Conservation (phyloP, 768 basidiomycete species). For the Rhodotorula diobovata region DNA sequence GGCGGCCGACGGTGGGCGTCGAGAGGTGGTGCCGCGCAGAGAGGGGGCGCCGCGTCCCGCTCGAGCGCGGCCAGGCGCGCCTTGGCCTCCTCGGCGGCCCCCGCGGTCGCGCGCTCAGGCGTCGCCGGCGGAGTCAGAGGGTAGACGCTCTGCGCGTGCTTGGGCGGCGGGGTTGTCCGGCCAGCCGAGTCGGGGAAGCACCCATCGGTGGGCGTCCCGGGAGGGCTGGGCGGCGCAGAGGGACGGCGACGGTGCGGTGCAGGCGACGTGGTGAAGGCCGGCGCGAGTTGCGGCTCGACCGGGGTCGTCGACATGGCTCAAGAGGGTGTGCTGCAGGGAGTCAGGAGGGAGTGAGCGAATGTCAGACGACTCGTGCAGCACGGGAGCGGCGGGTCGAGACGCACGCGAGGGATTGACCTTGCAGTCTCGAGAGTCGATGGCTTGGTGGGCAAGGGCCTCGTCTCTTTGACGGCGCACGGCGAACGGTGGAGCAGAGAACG, state of each 20-base stretch:
- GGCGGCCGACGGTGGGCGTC: not conserved
- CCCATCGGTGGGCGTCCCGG: conserved; percentile 20
- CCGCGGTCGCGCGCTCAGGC: not conserved
- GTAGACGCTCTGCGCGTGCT: not conserved
- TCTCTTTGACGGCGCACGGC: too few species aligned
- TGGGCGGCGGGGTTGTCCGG: not conserved
- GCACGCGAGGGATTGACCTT: too few species aligned
- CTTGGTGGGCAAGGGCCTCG: too few species aligned
- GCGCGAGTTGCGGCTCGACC: not conserved
- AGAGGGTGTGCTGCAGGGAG: not conserved
- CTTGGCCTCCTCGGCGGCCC: not conserved
- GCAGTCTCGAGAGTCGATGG: too few species aligned
- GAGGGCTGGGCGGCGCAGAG: conserved; percentile 22
- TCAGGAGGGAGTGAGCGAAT: not conserved
- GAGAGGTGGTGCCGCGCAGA: too few species aligned
- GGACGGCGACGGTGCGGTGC: conserved; percentile 13
- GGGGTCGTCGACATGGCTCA: too few species aligned
- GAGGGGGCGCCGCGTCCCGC: not conserved
- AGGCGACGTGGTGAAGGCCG: not conserved
- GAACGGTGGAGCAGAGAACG: too few species aligned
- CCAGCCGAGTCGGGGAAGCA: conserved; percentile 7
- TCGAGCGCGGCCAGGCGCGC: not conserved
- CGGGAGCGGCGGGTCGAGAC: too few species aligned
- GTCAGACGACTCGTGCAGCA: too few species aligned
- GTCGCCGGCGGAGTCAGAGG: conserved; percentile 13